Base-by-base conservation (phyloP, 805 yeast genomes). In the Candida wancherniae region DNA sequence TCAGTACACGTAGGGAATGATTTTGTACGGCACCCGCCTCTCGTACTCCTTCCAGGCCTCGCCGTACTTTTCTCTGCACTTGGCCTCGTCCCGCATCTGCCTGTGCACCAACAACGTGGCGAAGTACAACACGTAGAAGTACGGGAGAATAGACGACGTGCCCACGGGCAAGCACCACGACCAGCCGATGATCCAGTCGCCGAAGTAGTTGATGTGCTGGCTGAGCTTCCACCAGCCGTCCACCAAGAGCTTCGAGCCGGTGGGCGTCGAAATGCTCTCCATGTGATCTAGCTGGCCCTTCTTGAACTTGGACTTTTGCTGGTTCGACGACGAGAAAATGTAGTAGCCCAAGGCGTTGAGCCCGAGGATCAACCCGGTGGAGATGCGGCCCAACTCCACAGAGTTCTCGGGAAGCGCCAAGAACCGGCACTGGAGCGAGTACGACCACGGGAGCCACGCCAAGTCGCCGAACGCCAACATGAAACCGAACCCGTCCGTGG, bases 211-310 rank as follows among this genome's bases (percentile, higher is more conserved):
- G 52, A 85, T 86, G 56, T 92, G 98, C 45, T 94, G 95, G 5
- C 95, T 78, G 12, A 68, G 56, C 2, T 82, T 83, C 98, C 98
- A 92, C 98, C 97, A 92, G 3, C 97, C 96, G 49, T 86, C 92
- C 33, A 78, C 73, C 26, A 92, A 62, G 42, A 92, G 69, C 50
- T 75, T 83, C 15, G 95, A 80, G 1, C 94, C 94, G 10, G 82
- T 75, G 18, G 71, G 64, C 0, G 97, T 81, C 41, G 73, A 63
- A 37, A 92, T 83, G 30, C 57, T 50, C 40, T 75, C 71, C 60
- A 86, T 62, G 50, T 84, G 77, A 24, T 69, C 58, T 36, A 87
- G 68, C 45, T 80, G 73, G 10, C 95, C 95, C 40, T 73, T 75
- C 59, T 83, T 80, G 67, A 92, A 92, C 19, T 73, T 71, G 15